These are phyloP conservation scores for Fistulifera pelliculosa DNA, from an alignment of 108 stramenopile genomes.

Conservation along the genomic window DNA sequence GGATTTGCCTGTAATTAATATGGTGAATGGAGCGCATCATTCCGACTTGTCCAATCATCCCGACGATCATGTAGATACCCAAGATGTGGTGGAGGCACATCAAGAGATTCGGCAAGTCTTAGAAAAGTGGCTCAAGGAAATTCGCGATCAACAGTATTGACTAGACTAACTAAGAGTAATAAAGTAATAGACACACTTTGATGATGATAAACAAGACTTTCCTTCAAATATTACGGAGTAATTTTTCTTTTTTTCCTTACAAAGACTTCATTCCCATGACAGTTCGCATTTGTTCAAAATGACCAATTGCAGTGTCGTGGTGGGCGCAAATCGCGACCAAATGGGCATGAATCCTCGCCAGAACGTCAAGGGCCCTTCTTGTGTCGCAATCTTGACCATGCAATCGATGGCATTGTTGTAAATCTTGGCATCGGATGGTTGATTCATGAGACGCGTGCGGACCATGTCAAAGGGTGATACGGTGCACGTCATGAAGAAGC, in stretches of 20 bases:
- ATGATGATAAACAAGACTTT: too few relatives aligned
- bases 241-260: slow-evolving; percentile 34
- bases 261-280: slow-evolving; percentile 76
- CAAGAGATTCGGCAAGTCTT: slow-evolving; percentile 35
- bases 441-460: slow-evolving; percentile 88
- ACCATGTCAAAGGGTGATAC: slow-evolving; percentile 88
- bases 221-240: too few relatives aligned
- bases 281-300: slow-evolving; percentile 79
- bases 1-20: slow-evolving; percentile 53
- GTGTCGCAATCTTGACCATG: slow-evolving; percentile 72
- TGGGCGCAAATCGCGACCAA: slow-evolving; percentile 90
- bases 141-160: slow-evolving; percentile 2
- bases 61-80: slow-evolving; percentile 31
- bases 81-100: slow-evolving; percentile 59
- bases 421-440: slow-evolving; percentile 82
- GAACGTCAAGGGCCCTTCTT: slow-evolving; percentile 75
- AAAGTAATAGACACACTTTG: too few relatives aligned
- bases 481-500: slow-evolving; percentile 92
- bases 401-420: slow-evolving; percentile 82
- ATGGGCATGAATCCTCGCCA: slow-evolving; percentile 92
- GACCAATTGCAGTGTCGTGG: slow-evolving; percentile 83
- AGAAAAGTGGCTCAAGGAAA: slow-evolving; percentile 46
- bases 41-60: slow-evolving; percentile 27
- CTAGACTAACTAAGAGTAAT: too few relatives aligned
- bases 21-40: slow-evolving; percentile 82